phyloP scores from a whole-genome alignment of 345 rosid genomes.

The Gossypium anomalum region DNA sequence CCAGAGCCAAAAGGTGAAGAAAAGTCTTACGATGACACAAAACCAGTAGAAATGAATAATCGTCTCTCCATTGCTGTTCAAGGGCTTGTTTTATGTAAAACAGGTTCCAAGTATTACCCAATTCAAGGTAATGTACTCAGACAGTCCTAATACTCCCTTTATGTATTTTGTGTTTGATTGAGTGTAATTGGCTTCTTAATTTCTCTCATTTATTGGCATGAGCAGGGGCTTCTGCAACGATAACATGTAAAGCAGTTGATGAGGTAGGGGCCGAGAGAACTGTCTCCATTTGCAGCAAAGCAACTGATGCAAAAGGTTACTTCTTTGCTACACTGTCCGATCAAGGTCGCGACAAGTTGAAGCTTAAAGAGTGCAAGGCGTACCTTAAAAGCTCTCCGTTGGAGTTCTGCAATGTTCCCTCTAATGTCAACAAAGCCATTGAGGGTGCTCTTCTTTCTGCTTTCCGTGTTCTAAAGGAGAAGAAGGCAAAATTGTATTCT shows the following conservation, averaged over 20 bases:
- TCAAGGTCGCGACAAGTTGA: conserved; percentile 2
- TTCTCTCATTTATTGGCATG: neutral
- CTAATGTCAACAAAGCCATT: conserved; percentile 50
- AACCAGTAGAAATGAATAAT: neutral
- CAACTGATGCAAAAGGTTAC: conserved; percentile 51
- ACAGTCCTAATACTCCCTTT: neutral
- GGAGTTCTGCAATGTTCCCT: conserved; percentile 40
- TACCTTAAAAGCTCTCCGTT: conserved; percentile 50
- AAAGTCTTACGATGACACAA: neutral
- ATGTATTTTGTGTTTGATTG: neutral
- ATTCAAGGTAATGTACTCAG: neutral
- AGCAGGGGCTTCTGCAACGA: conserved; percentile 55
- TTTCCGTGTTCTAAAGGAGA: conserved; percentile 25
- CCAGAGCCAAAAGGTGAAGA: neutral
- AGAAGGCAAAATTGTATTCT: conserved; percentile 43
- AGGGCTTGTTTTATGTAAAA: conserved; percentile 9
- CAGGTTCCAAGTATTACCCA: neutral
- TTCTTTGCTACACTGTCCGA: conserved; percentile 48
- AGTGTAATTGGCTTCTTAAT: neutral
- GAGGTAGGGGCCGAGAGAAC: conserved; percentile 49
- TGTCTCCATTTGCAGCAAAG: conserved; percentile 43
- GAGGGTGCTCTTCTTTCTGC: conserved; percentile 43
- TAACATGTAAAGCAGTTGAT: conserved; percentile 48
- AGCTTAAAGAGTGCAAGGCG: conserved; percentile 51
- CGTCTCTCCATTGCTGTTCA: neutral